Evolutionary conservation across 2,329 filamentous ascomycete genomes (phyloP), one percentile per base, ranked within the genome.

Genomic region (Fusarium camptoceras): DNA sequence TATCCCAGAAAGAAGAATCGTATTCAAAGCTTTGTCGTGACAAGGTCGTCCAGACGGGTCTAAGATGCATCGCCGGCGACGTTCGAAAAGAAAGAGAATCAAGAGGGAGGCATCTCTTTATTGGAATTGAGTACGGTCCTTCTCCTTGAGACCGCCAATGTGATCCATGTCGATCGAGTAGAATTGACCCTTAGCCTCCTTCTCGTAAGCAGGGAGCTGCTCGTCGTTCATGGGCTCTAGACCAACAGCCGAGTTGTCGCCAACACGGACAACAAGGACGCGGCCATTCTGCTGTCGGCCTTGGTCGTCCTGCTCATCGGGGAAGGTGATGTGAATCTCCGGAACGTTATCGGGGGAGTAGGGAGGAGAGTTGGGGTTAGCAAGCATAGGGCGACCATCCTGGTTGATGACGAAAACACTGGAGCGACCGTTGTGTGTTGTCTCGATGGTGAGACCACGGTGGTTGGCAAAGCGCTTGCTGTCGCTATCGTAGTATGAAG

Each of bases 251-350:
- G 93, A 91, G 66, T 89, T 91, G 72, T 98, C 96, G 68, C 94
- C 94, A 54, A 98, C 93, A 55, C 93, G 89, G 59, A 99, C 95
- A 37, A 98, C 89, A 24, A 99, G 92, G 54, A 98, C 94, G 31
- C 94, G 90, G 34, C 95, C 95, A 72, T 91, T 94, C 83, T 92
- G 92, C 75, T 87, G 87, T 81, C 90, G 93, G 73, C 95, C 95
- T 57, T 88, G 84, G 73, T 94, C 92, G 77, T 98, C 94, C 74
- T 97, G 91, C 84, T 98, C 96, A 75, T 97, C 93, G 18, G 96
- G 96, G 85, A 99, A 98, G 37, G 96, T 98, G 81, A 99, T 97
- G 81, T 94, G 94, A 76, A 99, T 99, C 83, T 98, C 93, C 22
- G 96, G 96, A 28, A 98, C 87, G 72, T 92, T 91, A 80, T 89